Evolutionary conservation across 768 basidiomycete genomes (phyloP).

Genomic region (Mycena indigotica): DNA sequence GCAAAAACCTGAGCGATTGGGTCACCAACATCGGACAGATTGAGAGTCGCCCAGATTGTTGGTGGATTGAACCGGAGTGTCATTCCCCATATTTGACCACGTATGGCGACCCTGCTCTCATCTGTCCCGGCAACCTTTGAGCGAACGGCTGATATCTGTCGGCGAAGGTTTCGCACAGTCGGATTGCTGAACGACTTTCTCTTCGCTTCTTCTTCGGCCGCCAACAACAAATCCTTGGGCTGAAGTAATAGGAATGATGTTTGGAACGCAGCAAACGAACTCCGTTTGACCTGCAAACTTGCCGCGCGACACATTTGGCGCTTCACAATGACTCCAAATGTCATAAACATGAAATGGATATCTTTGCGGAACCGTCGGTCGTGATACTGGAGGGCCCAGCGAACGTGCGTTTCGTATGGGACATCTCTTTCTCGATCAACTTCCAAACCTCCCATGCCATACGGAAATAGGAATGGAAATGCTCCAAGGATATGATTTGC

Average conservation of each 20-base stretch:
- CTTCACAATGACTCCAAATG: slow-evolving; percentile 34
- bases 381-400: slow-evolving; percentile 33
- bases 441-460: slow-evolving; percentile 38
- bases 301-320: slow-evolving; percentile 27
- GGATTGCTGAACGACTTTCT: slow-evolving; percentile 27
- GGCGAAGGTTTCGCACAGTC: slow-evolving; percentile 26
- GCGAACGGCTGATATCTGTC: slow-evolving; percentile 27
- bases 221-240: slow-evolving; percentile 29
- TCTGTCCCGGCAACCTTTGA: slow-evolving; percentile 34
- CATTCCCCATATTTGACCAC: slow-evolving; percentile 40
- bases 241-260: slow-evolving; percentile 27
- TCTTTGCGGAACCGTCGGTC: slow-evolving; percentile 30
- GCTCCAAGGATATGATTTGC: slow-evolving; percentile 32
- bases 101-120: slow-evolving; percentile 26
- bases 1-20: not conserved
- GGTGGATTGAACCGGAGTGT: slow-evolving; percentile 32
- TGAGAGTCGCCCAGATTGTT: slow-evolving; percentile 44
- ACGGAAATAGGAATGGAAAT: slow-evolving; percentile 38
- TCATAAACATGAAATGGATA: slow-evolving; percentile 29
- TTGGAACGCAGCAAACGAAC: slow-evolving; percentile 25
- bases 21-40: not conserved
- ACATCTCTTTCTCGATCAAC: slow-evolving; percentile 16
- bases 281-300: slow-evolving; percentile 33
- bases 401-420: slow-evolving; percentile 30
- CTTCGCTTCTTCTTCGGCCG: slow-evolving; percentile 35